phyloP scores from a whole-genome alignment of 495 filamentous ascomycete species.

The Cercophora samala region DNA sequence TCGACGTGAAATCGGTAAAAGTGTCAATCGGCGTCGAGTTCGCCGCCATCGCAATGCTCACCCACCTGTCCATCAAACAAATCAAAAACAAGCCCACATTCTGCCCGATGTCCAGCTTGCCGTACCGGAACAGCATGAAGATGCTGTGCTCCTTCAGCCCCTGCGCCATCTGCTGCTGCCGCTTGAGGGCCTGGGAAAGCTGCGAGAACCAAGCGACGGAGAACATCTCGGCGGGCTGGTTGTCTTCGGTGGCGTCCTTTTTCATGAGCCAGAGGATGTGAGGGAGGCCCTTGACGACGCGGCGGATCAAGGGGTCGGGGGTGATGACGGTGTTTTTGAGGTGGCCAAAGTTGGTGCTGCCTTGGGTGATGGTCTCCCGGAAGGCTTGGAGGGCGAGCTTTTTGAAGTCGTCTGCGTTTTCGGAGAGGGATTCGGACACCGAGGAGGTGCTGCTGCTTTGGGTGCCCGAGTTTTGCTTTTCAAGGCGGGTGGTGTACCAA shows the following conservation, averaged over 20 bases:
- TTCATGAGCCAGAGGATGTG: constrained; percentile 32
- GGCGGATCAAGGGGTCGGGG: constrained; percentile 14
- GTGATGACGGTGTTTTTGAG: neutral
- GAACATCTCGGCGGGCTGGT: constrained; percentile 15
- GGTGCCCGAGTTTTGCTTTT: neutral
- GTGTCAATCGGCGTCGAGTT: constrained; percentile 15
- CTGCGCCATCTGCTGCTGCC: constrained; percentile 26
- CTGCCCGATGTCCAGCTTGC: constrained; percentile 27
- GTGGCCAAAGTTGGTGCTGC: neutral
- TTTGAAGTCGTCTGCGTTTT: constrained; percentile 11
- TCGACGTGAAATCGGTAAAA: constrained; percentile 24
- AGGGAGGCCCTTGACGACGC: constrained; percentile 22
- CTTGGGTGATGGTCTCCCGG: constrained; percentile 14
- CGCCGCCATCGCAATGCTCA: constrained; percentile 27
- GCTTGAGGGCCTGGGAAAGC: constrained; percentile 25
- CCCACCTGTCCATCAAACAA: constrained; percentile 34
- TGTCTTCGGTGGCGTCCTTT: constrained; percentile 6
- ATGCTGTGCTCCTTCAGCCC: constrained; percentile 35
- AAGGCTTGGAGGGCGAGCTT: constrained; percentile 22
- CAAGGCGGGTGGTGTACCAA: constrained; percentile 43
- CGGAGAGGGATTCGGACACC: neutral
- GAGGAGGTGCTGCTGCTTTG: constrained; percentile 16
- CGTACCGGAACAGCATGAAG: constrained; percentile 32
- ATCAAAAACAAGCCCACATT: constrained; percentile 33
- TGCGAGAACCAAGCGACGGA: constrained; percentile 31